Evolutionary conservation across 1,284 basidiomycete species (phyloP).

Genomic region (Leccinum fallax): DNA sequence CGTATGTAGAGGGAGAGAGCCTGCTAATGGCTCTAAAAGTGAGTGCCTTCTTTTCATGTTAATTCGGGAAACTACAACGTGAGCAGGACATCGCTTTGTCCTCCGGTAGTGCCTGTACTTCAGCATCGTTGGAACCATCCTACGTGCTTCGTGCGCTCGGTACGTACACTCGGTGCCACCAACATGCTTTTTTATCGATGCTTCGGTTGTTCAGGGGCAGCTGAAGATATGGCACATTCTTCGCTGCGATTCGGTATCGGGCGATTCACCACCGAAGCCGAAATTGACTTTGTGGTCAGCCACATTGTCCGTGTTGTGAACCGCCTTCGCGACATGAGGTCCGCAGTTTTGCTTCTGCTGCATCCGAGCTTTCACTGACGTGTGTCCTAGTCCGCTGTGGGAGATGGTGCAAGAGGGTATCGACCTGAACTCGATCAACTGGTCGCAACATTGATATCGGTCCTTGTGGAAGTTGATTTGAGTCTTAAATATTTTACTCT

Average conservation of each 20-base stretch:
- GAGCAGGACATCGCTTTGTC: slow-evolving; percentile 91
- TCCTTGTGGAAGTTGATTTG: slow-evolving; percentile 1
- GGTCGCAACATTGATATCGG: slow-evolving; percentile 67
- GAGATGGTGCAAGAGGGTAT: slow-evolving; percentile 99
- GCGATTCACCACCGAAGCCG: slow-evolving; percentile 96
- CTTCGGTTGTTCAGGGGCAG: slow-evolving; percentile 60
- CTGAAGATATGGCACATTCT: slow-evolving; percentile 99
- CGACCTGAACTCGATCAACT: slow-evolving; percentile 91
- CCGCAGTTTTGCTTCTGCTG: slow-evolving; percentile 8
- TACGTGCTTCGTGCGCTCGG: slow-evolving; percentile 97
- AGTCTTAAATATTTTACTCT: background rate
- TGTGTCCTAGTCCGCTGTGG: slow-evolving; percentile 77
- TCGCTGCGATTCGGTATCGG: slow-evolving; percentile 98
- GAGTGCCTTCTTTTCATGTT: slow-evolving; percentile 34
- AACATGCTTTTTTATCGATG: slow-evolving; percentile 1
- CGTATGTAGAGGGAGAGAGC: slow-evolving; percentile 98
- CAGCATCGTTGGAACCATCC: slow-evolving; percentile 96
- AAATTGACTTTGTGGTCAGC: slow-evolving; percentile 92
- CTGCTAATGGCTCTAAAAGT: slow-evolving; percentile 99
- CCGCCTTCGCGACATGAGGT: slow-evolving; percentile 72
- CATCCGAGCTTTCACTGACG: slow-evolving; percentile 11
- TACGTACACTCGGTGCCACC: slow-evolving; percentile 30
- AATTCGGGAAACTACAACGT: slow-evolving; percentile 2
- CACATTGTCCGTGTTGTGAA: slow-evolving; percentile 89
- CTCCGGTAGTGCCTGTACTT: slow-evolving; percentile 98